Conservation (phyloP, 768 basidiomycete genomes). For the Tricholoma matsutake region DNA sequence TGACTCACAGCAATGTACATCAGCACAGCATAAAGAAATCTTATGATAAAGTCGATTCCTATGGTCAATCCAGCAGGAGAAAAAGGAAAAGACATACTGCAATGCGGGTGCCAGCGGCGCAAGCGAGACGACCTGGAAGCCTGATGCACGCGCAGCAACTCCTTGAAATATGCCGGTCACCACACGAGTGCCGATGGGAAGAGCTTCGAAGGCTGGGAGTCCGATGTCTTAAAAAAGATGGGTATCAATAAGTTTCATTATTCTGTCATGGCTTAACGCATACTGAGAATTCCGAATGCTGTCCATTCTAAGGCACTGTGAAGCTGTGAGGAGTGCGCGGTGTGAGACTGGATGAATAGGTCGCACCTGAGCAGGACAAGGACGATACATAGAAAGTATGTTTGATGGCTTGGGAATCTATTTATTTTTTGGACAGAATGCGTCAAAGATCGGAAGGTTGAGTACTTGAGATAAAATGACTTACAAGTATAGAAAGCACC, state of each 20-base stretch:
- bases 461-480: constrained; percentile 7
- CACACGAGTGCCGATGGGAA: constrained; percentile 36
- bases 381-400: constrained; percentile 64
- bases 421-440: background rate
- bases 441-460: too few relatives aligned
- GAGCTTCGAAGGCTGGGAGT: constrained; percentile 34
- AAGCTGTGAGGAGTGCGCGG: background rate
- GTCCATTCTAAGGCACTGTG: constrained; percentile 62
- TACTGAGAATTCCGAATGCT: constrained; percentile 62
- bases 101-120: constrained; percentile 62
- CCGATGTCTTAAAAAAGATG: constrained; percentile 34
- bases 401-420: constrained; percentile 71
- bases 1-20: constrained; percentile 63
- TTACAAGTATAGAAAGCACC: constrained; percentile 63
- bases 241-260: background rate
- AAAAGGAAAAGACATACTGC: constrained; percentile 41
- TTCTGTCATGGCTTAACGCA: constrained; percentile 6
- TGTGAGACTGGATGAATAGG: background rate
- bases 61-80: background rate
- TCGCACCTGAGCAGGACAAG: constrained; percentile 54
- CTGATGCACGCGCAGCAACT: constrained; percentile 50
- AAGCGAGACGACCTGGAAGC: constrained; percentile 46
- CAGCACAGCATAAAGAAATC: constrained; percentile 74
- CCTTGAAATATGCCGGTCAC: constrained; percentile 53
- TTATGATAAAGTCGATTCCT: constrained; percentile 16